Evolutionary conservation across 257 asterid species (phyloP), one percentile per base, ranked within the genome.

Genomic region (Penstemon newberryi): DNA sequence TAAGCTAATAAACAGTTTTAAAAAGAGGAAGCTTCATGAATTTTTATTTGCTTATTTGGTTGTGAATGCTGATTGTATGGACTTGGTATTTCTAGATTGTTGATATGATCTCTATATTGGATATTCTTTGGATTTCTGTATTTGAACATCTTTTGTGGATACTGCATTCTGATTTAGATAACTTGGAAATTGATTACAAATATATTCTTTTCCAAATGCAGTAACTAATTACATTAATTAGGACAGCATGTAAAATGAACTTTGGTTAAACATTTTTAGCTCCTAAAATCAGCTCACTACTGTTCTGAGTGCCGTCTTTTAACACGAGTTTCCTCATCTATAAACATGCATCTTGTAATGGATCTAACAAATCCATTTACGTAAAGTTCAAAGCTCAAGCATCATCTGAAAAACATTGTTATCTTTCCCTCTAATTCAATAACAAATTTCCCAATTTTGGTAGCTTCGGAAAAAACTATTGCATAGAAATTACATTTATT

Each of bases 101-200:
- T 39, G 5, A 40, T 7, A 37, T 33, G 44, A 58, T 40, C 5
- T 4, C 6, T 7, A 13, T 66, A 7, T 66, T 52, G 39, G 70
- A 4, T 12, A 25, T 13, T 40, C 13, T 59, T 65, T 39, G 41
- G 50, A 57, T 58, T 45, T 56, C 11, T 44, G 36, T 41, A 33
- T 52, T 6, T 2, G 7, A 41, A 0, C 51, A 7, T 39, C 36
- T 50, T 39, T 61, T 39, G 56, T 5, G 1, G 39, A 44, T 25
- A 10, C 8, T 6, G 39, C 68, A 8, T 68, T 39, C 65, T 11
- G 46, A 42, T 8, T 67, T 69, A 57, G 65, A 66, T 45, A 15
- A 56, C 46, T 15, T 49, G 67, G 41, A 70, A 13, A 25, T 42
- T n/a, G n/a, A 33, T n/a, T 4, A 43, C 38, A 18, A 60, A 45